Evolutionary conservation across 176 grass and related monocot species (phyloP).

Genomic region (Bothriochloa decipiens): DNA sequence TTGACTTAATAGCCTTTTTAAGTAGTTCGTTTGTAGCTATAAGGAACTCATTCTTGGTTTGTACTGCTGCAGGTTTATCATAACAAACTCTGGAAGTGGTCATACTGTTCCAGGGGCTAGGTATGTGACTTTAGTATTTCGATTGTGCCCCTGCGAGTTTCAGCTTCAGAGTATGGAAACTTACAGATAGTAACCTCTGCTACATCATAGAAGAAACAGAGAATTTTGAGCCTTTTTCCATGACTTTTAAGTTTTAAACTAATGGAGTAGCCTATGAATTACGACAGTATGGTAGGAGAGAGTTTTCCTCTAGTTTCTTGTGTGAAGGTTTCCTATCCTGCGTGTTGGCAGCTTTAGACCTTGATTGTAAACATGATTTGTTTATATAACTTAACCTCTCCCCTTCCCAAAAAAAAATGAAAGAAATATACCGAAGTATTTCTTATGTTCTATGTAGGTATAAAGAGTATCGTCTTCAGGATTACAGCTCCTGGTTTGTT

Average conservation of each 20-base stretch:
- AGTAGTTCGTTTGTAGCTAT: not conserved
- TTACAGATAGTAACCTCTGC: not conserved
- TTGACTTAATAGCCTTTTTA: not conserved
- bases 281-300: not conserved
- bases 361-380: not conserved
- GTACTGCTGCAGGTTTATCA: slow-evolving; percentile 83
- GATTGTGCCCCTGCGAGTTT: not conserved
- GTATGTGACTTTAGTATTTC: slow-evolving; percentile 44
- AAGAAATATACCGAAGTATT: not conserved
- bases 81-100: slow-evolving; percentile 86
- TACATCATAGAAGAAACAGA: not conserved
- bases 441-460: slow-evolving; percentile 60
- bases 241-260: not conserved
- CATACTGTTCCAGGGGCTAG: slow-evolving; percentile 74
- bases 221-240: not conserved
- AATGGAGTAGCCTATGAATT: not conserved
- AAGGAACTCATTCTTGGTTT: slow-evolving; percentile 6
- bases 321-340: not conserved
- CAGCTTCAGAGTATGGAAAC: not conserved
- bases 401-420: not conserved
- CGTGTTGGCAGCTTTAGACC: not conserved
- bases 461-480: slow-evolving; percentile 93
- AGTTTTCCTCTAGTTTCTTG: not conserved
- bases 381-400: not conserved
- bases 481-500: slow-evolving; percentile 97